Conservation (phyloP, 768 basidiomycete genomes). For the Macrolepiota albuminosa region DNA sequence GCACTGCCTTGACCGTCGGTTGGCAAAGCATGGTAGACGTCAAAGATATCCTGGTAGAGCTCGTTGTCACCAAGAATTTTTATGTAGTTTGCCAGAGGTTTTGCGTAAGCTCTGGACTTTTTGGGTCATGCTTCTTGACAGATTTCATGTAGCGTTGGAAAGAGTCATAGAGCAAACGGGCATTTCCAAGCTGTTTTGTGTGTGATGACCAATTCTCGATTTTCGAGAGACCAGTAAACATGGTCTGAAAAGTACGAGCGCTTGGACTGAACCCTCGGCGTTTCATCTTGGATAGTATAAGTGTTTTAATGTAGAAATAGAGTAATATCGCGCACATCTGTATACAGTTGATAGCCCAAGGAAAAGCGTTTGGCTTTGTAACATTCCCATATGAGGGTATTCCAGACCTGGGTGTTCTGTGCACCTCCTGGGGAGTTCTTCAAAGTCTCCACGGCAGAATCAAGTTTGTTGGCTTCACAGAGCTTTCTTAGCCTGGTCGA, state of each 20-base stretch:
- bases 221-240: conserved; percentile 59
- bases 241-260: conserved; percentile 60
- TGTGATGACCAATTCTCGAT: conserved; percentile 58
- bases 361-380: conserved; percentile 53
- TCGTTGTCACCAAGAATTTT: conserved; percentile 59
- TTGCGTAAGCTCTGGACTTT: conserved; percentile 41
- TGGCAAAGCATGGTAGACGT: conserved; percentile 68
- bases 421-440: conserved; percentile 67
- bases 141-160: conserved; percentile 47
- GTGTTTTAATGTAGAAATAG: not conserved
- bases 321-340: conserved; percentile 46
- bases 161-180: conserved; percentile 54
- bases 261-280: conserved; percentile 73
- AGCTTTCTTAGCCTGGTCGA: conserved; percentile 54
- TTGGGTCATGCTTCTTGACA: conserved; percentile 42
- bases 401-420: conserved; percentile 76
- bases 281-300: conserved; percentile 61
- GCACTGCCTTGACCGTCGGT: conserved; percentile 60
- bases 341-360: conserved; percentile 59
- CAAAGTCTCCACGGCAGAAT: conserved; percentile 62
- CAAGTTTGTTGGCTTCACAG: conserved; percentile 48
- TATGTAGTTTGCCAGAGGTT: conserved; percentile 59
- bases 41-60: conserved; percentile 63
- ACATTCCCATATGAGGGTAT: conserved; percentile 66
- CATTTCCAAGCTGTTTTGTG: conserved; percentile 58